phyloP scores from a whole-genome alignment of 2,329 filamentous ascomycete species.

The Nemania bipapillata region DNA sequence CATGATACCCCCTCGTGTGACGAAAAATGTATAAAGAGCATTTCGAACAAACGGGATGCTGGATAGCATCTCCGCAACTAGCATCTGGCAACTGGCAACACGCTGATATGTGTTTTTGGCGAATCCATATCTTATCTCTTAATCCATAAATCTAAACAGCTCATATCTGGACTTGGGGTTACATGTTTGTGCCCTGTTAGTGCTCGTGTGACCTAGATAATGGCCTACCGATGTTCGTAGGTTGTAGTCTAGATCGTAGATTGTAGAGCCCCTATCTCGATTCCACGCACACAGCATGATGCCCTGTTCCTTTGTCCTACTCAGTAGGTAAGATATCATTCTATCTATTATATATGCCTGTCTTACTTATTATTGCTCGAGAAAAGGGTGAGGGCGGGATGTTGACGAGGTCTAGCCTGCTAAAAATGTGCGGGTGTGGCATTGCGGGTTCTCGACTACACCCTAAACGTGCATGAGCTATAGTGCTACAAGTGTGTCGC shows the following conservation, averaged over 20 bases:
- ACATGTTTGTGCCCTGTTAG: slow-evolving; percentile 7
- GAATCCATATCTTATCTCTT: not conserved
- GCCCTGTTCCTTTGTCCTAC: too few relatives aligned
- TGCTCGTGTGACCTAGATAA: not conserved
- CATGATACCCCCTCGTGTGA: not conserved
- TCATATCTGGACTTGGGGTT: slow-evolving; percentile 6
- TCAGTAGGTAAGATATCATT: not conserved
- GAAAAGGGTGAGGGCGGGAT: too few relatives aligned
- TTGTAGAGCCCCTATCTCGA: not conserved
- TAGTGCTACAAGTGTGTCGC: not conserved
- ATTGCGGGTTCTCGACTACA: not conserved
- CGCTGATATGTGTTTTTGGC: not conserved
- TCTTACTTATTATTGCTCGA: not conserved
- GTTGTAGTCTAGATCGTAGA: too few relatives aligned
- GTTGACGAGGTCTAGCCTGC: slow-evolving; percentile 16
- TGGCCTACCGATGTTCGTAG: too few relatives aligned
- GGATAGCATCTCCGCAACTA: not conserved
- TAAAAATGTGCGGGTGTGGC: slow-evolving; percentile 6
- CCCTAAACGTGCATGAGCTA: slow-evolving; percentile 8
- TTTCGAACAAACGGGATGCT: not conserved
- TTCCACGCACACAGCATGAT: not conserved
- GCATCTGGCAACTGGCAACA: not conserved
- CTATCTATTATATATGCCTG: not conserved
- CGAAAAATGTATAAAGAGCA: not conserved
- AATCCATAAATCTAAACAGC: not conserved